These are phyloP conservation scores for Phytophthora ohioensis DNA, from an alignment of 352 stramenopile genomes.

Conservation along the genomic window DNA sequence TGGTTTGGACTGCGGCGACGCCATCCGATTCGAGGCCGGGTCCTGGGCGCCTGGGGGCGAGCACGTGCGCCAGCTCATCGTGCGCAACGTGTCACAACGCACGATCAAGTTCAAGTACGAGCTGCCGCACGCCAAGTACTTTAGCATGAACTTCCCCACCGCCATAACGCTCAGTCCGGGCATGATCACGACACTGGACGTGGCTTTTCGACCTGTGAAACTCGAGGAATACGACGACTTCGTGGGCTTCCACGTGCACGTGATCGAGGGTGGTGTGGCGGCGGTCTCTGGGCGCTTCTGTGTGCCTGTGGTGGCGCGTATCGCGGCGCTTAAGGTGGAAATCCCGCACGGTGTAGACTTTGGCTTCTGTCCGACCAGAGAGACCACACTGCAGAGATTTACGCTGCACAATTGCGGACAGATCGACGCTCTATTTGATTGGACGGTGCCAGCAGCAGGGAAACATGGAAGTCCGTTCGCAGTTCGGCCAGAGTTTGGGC, in stretches of 20 bases:
- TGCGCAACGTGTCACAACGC: slow-evolving; percentile 91
- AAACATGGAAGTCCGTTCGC: slow-evolving; percentile 80
- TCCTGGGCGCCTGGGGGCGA: slow-evolving; percentile 92
- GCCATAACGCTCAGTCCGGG: slow-evolving; percentile 90
- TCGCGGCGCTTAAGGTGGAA: slow-evolving; percentile 73
- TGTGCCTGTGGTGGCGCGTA: slow-evolving; percentile 85
- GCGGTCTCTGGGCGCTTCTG: slow-evolving; percentile 83
- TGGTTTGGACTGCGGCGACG: slow-evolving; percentile 86
- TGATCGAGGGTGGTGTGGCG: slow-evolving; percentile 80
- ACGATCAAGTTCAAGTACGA: slow-evolving; percentile 95
- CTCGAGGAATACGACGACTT: slow-evolving; percentile 93
- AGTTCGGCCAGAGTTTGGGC: slow-evolving; percentile 75
- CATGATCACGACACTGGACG: slow-evolving; percentile 86
- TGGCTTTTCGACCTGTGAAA: slow-evolving; percentile 91
- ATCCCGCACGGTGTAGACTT: slow-evolving; percentile 83
- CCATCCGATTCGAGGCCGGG: slow-evolving; percentile 88
- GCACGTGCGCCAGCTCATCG: slow-evolving; percentile 89
- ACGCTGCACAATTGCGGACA: slow-evolving; percentile 88
- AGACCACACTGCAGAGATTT: slow-evolving; percentile 82
- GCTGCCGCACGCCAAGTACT: slow-evolving; percentile 93
- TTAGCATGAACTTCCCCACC: slow-evolving; percentile 94
- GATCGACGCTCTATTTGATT: slow-evolving; percentile 88
- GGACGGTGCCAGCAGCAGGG: slow-evolving; percentile 72
- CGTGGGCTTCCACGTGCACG: slow-evolving; percentile 90
- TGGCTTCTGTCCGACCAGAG: slow-evolving; percentile 90